Base-by-base conservation (phyloP, 805 yeast genomes). In the Kluyveromyces wickerhamii region DNA sequence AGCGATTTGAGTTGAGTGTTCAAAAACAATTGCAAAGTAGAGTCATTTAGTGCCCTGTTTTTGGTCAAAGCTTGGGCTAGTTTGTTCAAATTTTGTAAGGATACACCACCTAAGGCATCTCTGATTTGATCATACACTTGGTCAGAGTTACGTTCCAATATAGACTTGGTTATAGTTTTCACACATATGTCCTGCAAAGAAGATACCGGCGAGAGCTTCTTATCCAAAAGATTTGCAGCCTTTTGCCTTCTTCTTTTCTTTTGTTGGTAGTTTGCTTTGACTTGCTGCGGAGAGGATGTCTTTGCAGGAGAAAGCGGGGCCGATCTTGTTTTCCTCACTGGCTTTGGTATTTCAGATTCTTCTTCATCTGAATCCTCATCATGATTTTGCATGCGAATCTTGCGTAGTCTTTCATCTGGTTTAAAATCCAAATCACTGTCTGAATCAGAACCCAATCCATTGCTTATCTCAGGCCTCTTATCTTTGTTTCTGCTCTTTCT, bases 101-200 rank as follows among this genome's bases (percentile, higher is more conserved):
- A 95, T 40, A 92, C 80, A 44, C 84, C 95, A 24, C 96, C 97
- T 34, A 92, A 65, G 2, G 72, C 77, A 5, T 88, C 94, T 36
- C 62, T 47, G n/a, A 57, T 41, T 21, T 48, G 47, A 3, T 49
- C 36, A 14, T 42, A 48, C 10, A 44, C 23, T 6, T 41, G 27
- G 13, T 47, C 49, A 7, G 40, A 41, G 25, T 52, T 51, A 40
- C 50, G 41, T 24, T 42, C 44, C 9, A 36, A 22, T 18, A 57
- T 57, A 33, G 52, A 54, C 29, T 49, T 32, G 82, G 86, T 41
- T 74, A 80, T 46, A 71, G 72, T 65, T 20, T 67, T 61, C 41
- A 92, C 82, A 48, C 96, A 85, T 15, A 81, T 50, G 45, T 87
- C 95, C 57, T 87, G 96, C 26, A 92, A 63, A 7, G 82, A 68